phyloP scores from a whole-genome alignment of 768 basidiomycete genomes.

The Tricholoma bakamatsutake region DNA sequence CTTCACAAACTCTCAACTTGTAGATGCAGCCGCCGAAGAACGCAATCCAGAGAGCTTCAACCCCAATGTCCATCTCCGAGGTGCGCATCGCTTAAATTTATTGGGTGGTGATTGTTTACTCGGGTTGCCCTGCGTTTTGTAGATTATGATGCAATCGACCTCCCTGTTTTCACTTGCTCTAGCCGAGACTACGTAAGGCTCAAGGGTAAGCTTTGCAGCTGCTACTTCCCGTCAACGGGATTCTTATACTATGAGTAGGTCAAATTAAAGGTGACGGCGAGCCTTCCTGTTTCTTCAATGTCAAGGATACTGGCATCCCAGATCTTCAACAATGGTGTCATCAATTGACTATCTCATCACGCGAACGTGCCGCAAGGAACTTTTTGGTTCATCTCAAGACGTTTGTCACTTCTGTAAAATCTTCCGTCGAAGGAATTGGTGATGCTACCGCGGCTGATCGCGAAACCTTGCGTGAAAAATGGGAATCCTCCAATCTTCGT shows the following conservation, averaged over 20 bases:
- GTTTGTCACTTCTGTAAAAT: slow-evolving; percentile 41
- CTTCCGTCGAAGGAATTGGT: slow-evolving; percentile 45
- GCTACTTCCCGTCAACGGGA: background rate
- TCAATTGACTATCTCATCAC: slow-evolving; percentile 44
- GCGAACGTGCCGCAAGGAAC: slow-evolving; percentile 37
- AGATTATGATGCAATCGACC: slow-evolving; percentile 57
- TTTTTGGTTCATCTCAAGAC: slow-evolving; percentile 44
- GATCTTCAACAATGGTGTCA: slow-evolving; percentile 56
- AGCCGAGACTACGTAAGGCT: slow-evolving; percentile 56
- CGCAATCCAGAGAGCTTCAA: slow-evolving; percentile 53
- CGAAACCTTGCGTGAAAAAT: slow-evolving; percentile 41
- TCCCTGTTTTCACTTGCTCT: slow-evolving; percentile 60
- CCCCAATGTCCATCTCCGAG: slow-evolving; percentile 41
- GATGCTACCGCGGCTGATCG: slow-evolving; percentile 48
- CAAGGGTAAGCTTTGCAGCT: slow-evolving; percentile 30
- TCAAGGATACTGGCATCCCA: slow-evolving; percentile 51
- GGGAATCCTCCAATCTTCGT: slow-evolving; percentile 38
- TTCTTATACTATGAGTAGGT: slow-evolving; percentile 24
- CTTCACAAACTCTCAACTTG: background rate
- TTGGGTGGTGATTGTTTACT: background rate
- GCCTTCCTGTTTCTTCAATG: slow-evolving; percentile 46
- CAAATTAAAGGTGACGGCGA: slow-evolving; percentile 59
- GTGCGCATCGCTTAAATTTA: slow-evolving; percentile 21
- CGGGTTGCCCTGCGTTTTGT: background rate
- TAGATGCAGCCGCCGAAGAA: slow-evolving; percentile 52